A percentile compares a stretch with the other conserved stretches of the same genome.
These are phyloP conservation scores for Leptomonas seymouri DNA, from an alignment of 208 protist species.

Conservation along the genomic window DNA sequence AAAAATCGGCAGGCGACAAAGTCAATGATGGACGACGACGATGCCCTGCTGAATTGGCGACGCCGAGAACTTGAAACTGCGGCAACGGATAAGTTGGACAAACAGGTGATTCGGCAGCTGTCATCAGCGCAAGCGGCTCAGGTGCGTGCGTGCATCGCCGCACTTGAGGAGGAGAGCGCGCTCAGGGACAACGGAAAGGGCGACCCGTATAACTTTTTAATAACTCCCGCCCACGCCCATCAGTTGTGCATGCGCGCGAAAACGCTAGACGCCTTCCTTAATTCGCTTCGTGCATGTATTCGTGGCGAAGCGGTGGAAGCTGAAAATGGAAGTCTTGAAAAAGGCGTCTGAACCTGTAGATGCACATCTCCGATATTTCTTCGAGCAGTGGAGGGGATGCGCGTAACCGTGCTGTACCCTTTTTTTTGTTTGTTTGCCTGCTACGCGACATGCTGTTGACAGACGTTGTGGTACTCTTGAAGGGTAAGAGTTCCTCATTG, in stretches of 20 bases:
- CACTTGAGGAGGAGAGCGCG: slow-evolving; percentile 18
- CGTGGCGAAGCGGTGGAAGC: background rate
- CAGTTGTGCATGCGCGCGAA: slow-evolving; percentile 24
- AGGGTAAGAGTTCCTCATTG: too few relatives aligned
- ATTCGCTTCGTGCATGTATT: slow-evolving; percentile 16
- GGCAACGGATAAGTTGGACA: background rate
- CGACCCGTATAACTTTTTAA: slow-evolving; percentile 15
- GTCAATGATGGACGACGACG: background rate
- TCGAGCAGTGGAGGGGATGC: too few relatives aligned
- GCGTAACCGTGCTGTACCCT: background rate
- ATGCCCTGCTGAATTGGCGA: slow-evolving; percentile 1
- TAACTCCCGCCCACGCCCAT: slow-evolving; percentile 24
- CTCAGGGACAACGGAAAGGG: background rate
- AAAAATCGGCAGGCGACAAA: background rate
- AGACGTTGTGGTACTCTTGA: too few relatives aligned
- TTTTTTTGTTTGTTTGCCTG: background rate
- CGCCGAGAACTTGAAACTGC: background rate
- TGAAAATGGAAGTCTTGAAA: background rate
- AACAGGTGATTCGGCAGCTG: slow-evolving; percentile 18
- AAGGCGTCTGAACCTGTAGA: background rate
- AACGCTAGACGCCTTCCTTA: slow-evolving; percentile 11
- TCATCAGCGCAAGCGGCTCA: slow-evolving; percentile 8
- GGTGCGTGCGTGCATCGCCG: slow-evolving; percentile 19
- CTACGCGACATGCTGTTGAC: too few relatives aligned
- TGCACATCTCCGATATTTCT: too few relatives aligned